A percentile compares a stretch with the other conserved stretches of the same genome.
phyloP scores from a whole-genome alignment of 2,329 filamentous ascomycete genomes.

The Daldinia eschscholtzii region DNA sequence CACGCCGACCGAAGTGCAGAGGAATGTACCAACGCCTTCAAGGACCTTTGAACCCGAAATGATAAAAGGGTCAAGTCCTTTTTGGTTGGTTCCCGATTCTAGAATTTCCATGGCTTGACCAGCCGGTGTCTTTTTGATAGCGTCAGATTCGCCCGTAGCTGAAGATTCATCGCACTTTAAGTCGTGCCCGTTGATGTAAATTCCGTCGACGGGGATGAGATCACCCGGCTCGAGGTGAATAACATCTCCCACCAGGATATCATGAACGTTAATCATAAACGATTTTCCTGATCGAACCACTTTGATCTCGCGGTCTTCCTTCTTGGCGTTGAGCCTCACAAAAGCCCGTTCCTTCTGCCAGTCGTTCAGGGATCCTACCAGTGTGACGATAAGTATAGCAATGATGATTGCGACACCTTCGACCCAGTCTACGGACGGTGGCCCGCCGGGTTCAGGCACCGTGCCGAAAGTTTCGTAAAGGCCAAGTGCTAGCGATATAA shows the following conservation, averaged over 20 bases:
- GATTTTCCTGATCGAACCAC: constrained; percentile 74
- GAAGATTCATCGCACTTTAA: constrained; percentile 78
- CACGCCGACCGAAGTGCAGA: constrained; percentile 67
- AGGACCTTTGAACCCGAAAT: constrained; percentile 69
- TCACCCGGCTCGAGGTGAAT: constrained; percentile 77
- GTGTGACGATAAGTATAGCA: constrained; percentile 71
- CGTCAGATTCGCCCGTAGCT: constrained; percentile 77
- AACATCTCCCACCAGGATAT: constrained; percentile 75
- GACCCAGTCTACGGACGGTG: constrained; percentile 68
- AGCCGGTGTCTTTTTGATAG: constrained; percentile 73
- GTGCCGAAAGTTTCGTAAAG: constrained; percentile 74
- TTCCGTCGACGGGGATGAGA: constrained; percentile 74
- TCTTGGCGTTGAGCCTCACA: constrained; percentile 68
- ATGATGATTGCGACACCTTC: constrained; percentile 73
- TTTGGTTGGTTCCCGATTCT: constrained; percentile 63
- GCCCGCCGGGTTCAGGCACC: constrained; percentile 56
- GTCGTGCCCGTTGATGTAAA: constrained; percentile 73
- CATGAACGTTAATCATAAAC: constrained; percentile 70
- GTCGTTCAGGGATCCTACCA: constrained; percentile 71
- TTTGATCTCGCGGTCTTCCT: constrained; percentile 72
- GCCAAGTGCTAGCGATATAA: constrained; percentile 76
- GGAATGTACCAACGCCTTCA: constrained; percentile 66
- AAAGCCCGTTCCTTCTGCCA: constrained; percentile 74
- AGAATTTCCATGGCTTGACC: constrained; percentile 70
- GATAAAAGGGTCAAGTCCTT: constrained; percentile 72